Evolutionary conservation across 352 stramenopile genomes (phyloP).

Genomic region (Globisporangium megalacanthum): DNA sequence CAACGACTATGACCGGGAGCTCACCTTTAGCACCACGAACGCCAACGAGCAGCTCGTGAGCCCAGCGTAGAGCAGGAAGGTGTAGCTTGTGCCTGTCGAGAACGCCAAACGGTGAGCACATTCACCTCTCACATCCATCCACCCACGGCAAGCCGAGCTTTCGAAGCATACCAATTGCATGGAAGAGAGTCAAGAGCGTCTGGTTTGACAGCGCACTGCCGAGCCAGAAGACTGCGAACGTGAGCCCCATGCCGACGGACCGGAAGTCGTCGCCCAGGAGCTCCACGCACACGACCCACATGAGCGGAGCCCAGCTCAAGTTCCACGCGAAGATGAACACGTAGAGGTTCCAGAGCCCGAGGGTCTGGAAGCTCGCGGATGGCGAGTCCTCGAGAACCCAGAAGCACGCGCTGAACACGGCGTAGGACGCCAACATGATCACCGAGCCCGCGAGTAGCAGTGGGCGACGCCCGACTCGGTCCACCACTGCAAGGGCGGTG

Average conservation of each 20-base stretch:
- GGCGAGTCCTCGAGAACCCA: conserved; percentile 24
- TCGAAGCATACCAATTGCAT: conserved; percentile 26
- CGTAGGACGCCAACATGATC: conserved; percentile 45
- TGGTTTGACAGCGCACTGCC: conserved; percentile 63
- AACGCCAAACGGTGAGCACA: neutral
- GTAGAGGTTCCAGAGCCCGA: conserved; percentile 63
- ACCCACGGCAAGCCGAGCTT: too few species aligned
- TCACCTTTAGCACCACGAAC: conserved; percentile 55
- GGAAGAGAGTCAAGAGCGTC: conserved; percentile 57
- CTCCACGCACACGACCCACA: conserved; percentile 72
- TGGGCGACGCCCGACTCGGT: conserved; percentile 51
- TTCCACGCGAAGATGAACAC: conserved; percentile 74
- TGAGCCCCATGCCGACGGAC: conserved; percentile 68
- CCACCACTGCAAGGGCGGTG: conserved; percentile 41
- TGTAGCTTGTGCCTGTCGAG: conserved; percentile 24
- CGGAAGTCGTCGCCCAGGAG: conserved; percentile 59
- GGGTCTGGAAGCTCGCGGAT: conserved; percentile 20
- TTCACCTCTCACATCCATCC: neutral
- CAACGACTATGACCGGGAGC: neutral
- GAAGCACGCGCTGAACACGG: conserved; percentile 50
- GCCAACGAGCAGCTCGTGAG: conserved; percentile 35
- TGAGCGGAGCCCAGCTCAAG: conserved; percentile 66
- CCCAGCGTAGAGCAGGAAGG: conserved; percentile 50
- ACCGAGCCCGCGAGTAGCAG: conserved; percentile 52
- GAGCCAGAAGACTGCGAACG: conserved; percentile 69